Evolutionary conservation across 2,329 filamentous ascomycete genomes (phyloP), one percentile per base, ranked within the genome.

Genomic region (Dryadomyces quercivorus): DNA sequence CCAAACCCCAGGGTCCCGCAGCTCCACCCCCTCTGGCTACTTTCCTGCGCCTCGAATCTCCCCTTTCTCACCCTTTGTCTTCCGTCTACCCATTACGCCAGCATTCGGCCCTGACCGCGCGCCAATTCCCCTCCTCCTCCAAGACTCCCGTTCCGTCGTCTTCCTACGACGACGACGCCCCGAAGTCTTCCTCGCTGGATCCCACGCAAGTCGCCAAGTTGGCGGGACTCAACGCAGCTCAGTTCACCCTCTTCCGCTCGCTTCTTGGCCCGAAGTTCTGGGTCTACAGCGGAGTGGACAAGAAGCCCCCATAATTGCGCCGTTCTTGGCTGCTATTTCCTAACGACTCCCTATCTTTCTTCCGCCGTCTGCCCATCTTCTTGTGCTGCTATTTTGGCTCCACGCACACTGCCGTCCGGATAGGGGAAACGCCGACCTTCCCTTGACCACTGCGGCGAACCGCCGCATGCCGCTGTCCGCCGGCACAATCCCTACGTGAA

Each of bases 271-370:
- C 90, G 73, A 84, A 84, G 70, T 84, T 84, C 78, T 88, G 90
- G 90, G 90, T 94, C 83, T 92, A 92, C 72, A 84, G 84, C 78
- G 91, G 92, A 86, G 88, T 90, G 77, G 88, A 93, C 78, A 93
- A 90, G 78, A 92, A 95, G 75, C 92, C 93, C 70, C 92, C 92
- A 79, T 97, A 97, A 96, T 75, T 92, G 71, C 77, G 15, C 42
- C 52, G 52, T 21, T 22, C 34, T 18, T 38, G 26, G 42, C 43
- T 20, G 13, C 20, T 36, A 38, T 36, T 26, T n/a, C 22, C n/a
- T 44, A 13, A 43, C 34, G 46, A 54, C 46, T 16, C 34, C 31
- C 31, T 26, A 40, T 51, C 45, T 43, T 31, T 43, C 9, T 51
- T n/a, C 38, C 20, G 8, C 8, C n/a, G 4, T 8, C 26, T 20